Percentiles rank a stretch among this genome's conserved stretches.
phyloP scores from a whole-genome alignment of 2,329 filamentous ascomycete genomes.

The Didymella segeticola region DNA sequence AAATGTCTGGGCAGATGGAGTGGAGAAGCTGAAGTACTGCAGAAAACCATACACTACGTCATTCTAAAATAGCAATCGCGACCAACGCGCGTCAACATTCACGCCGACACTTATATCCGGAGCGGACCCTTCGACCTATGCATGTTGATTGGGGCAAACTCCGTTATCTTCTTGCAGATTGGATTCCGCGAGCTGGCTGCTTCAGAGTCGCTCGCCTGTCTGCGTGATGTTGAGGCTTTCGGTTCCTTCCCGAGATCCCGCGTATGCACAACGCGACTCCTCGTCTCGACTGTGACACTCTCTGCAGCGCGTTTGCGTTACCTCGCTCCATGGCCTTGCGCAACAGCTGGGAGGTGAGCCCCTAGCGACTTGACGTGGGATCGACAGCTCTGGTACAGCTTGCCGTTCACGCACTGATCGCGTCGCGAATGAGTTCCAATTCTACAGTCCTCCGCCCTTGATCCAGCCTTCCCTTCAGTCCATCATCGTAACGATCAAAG shows the following conservation, averaged over 20 bases:
- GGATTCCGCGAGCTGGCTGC: not conserved
- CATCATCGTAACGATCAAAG: slow-evolving; percentile 54
- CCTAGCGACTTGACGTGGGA: not conserved
- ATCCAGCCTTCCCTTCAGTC: slow-evolving; percentile 46
- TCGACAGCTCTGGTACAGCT: not conserved
- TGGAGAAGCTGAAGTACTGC: slow-evolving; percentile 14
- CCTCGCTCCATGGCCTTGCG: not conserved
- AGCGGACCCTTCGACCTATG: not conserved
- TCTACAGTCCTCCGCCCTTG: slow-evolving; percentile 26
- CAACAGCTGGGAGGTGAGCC: not conserved
- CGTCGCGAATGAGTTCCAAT: slow-evolving; percentile 24
- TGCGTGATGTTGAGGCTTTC: not conserved
- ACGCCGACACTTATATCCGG: slow-evolving; percentile 1
- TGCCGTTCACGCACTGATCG: slow-evolving; percentile 9
- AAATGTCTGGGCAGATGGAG: not conserved
- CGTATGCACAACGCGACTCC: slow-evolving; percentile 1
- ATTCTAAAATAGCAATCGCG: slow-evolving; percentile 1
- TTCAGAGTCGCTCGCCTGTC: not conserved
- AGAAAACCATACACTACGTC: slow-evolving; percentile 7
- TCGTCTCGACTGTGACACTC: not conserved
- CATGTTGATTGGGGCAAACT: not conserved
- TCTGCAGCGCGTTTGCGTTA: not conserved
- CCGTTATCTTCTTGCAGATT: not conserved
- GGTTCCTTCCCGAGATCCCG: slow-evolving; percentile 1
- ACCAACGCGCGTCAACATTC: slow-evolving; percentile 9